Evolutionary conservation across 345 rosid genomes (phyloP).

Genomic region (Capsella bursapastoris): DNA sequence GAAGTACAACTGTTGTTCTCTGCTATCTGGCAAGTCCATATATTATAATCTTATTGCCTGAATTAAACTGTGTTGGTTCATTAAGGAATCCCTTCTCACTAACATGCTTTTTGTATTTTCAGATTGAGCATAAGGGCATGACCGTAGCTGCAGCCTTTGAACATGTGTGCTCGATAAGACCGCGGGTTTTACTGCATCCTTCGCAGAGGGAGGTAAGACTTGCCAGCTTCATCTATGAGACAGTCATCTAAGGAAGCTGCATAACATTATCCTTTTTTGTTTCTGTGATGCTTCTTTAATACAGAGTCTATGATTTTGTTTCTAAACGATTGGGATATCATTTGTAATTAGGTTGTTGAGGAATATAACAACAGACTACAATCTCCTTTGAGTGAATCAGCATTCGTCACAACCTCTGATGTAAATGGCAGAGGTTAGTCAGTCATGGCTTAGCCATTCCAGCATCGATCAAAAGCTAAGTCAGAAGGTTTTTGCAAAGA

Average conservation of each 20-base stretch:
- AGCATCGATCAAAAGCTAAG: constrained; percentile 5
- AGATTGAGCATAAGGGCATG: constrained; percentile 66
- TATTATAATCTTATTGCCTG: background rate
- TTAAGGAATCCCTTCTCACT: background rate
- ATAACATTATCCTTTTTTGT: background rate
- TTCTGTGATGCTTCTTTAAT: constrained; percentile 10
- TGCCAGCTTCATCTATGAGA: background rate
- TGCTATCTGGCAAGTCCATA: constrained; percentile 67
- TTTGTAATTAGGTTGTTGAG: constrained; percentile 32
- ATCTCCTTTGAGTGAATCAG: constrained; percentile 5
- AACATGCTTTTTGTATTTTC: background rate
- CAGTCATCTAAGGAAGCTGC: background rate
- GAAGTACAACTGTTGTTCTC: constrained; percentile 90
- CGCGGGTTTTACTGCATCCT: constrained; percentile 63
- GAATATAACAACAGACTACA: constrained; percentile 31
- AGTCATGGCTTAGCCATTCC: constrained; percentile 3
- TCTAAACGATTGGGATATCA: constrained; percentile 4
- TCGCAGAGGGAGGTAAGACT: constrained; percentile 60
- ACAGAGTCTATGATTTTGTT: constrained; percentile 29
- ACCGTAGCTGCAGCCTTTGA: constrained; percentile 60
- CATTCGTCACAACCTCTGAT: constrained; percentile 13
- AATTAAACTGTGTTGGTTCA: background rate
- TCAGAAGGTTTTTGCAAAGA: constrained; percentile 22
- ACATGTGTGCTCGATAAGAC: constrained; percentile 64
- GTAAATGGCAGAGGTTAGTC: constrained; percentile 13